A percentile compares a stretch with the other conserved stretches of the same genome.
These are phyloP conservation scores for Termitomyces sp. DNA, from an alignment of 768 basidiomycete genomes.

Conservation along the genomic window DNA sequence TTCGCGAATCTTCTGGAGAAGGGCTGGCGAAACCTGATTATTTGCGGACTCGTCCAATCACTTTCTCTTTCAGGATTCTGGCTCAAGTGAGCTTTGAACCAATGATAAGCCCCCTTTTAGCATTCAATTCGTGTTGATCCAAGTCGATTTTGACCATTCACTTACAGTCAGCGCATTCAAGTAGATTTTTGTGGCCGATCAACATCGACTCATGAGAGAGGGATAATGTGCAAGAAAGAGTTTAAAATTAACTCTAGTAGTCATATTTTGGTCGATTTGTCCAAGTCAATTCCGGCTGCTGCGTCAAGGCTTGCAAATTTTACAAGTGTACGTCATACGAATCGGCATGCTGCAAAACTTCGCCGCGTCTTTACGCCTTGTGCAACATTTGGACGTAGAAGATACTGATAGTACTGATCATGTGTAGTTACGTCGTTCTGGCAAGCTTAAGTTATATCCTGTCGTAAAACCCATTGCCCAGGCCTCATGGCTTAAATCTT, in stretches of 20 bases:
- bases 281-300: conserved; percentile 3
- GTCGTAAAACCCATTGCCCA: conserved; percentile 1
- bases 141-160: neutral
- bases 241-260: conserved; percentile 1
- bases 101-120: neutral
- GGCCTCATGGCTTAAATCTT: conserved; percentile 4
- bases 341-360: neutral
- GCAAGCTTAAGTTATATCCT: neutral
- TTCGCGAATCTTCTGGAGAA: conserved; percentile 3
- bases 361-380: no score
- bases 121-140: neutral
- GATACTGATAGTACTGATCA: neutral
- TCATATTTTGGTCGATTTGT: neutral
- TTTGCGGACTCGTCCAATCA: neutral
- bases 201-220: conserved; percentile 3
- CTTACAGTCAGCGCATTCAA: neutral
- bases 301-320: neutral
- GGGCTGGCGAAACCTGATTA: neutral
- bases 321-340: neutral
- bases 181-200: neutral
- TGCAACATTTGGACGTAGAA: neutral
- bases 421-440: neutral
- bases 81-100: neutral
- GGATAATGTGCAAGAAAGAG: conserved; percentile 1
- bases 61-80: neutral